phyloP scores from a whole-genome alignment of 2,329 filamentous ascomycete genomes.

The Xylariaceae sp. region DNA sequence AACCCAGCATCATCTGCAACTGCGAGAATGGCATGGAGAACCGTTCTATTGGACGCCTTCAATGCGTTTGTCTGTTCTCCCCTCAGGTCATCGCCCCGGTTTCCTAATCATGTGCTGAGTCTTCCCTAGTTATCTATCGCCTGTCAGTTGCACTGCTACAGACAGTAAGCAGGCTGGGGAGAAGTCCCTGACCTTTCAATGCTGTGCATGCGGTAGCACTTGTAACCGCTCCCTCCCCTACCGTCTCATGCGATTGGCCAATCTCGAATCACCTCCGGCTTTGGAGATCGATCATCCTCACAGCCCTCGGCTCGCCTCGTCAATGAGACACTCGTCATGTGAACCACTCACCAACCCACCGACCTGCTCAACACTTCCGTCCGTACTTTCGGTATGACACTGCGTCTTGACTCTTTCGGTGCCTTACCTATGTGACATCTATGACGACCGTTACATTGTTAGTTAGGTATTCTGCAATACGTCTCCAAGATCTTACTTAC shows the following conservation, averaged over 20 bases:
- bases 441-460: not conserved
- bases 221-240: conserved; percentile 18
- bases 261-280: conserved; percentile 15
- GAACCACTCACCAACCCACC: not conserved
- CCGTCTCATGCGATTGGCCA: conserved; percentile 24
- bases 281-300: not conserved
- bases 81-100: not conserved
- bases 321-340: not conserved
- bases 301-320: not conserved
- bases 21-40: not conserved
- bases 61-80: not conserved
- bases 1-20: not conserved
- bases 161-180: not conserved
- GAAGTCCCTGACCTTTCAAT: not conserved
- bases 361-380: not conserved
- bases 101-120: not conserved
- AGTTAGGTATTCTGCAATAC: not conserved
- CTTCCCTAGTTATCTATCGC: not conserved
- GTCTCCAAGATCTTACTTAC: not conserved
- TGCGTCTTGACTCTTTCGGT: too few relatives aligned
- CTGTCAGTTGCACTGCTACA: not conserved
- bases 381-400: too few relatives aligned
- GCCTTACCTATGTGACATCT: too few relatives aligned
- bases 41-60: not conserved
- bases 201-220: conserved; percentile 12